phyloP scores from a whole-genome alignment of 2,329 filamentous ascomycete genomes.

The Hortaea sp. region DNA sequence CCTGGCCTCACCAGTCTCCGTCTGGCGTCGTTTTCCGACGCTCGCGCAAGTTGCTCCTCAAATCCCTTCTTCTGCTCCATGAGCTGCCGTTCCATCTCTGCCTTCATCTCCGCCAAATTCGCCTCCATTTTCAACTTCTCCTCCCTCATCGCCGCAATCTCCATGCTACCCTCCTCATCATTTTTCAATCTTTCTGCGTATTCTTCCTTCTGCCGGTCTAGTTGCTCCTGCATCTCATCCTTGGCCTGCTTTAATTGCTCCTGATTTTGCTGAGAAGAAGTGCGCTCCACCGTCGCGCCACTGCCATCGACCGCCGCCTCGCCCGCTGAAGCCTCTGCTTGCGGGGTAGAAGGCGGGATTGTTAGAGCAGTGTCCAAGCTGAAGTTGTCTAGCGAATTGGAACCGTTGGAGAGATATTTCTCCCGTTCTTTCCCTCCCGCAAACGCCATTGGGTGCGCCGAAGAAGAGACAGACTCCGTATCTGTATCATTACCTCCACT shows the following conservation, averaged over 20 bases:
- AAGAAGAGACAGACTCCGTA: conserved; percentile 78
- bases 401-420: conserved; percentile 86
- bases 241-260: conserved; percentile 63
- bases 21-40: conserved; percentile 40
- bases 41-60: conserved; percentile 70
- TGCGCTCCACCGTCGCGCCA: conserved; percentile 31
- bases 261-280: conserved; percentile 48
- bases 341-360: conserved; percentile 77
- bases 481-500: conserved; percentile 58
- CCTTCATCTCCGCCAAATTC: conserved; percentile 64
- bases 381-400: conserved; percentile 75
- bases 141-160: conserved; percentile 71
- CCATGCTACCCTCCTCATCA: conserved; percentile 63
- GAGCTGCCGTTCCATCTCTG: conserved; percentile 80
- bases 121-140: conserved; percentile 83
- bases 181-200: conserved; percentile 67
- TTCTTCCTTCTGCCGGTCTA: conserved; percentile 77
- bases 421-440: conserved; percentile 44
- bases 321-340: conserved; percentile 51
- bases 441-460: conserved; percentile 36
- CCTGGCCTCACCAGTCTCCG: background rate
- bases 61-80: conserved; percentile 74
- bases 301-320: conserved; percentile 37
- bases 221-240: conserved; percentile 72
- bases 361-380: conserved; percentile 90